A percentile compares a stretch with the other conserved stretches of the same genome.
These are phyloP conservation scores for Huntiella abstrusa DNA, from an alignment of 2,329 filamentous ascomycete genomes.

Conservation along the genomic window DNA sequence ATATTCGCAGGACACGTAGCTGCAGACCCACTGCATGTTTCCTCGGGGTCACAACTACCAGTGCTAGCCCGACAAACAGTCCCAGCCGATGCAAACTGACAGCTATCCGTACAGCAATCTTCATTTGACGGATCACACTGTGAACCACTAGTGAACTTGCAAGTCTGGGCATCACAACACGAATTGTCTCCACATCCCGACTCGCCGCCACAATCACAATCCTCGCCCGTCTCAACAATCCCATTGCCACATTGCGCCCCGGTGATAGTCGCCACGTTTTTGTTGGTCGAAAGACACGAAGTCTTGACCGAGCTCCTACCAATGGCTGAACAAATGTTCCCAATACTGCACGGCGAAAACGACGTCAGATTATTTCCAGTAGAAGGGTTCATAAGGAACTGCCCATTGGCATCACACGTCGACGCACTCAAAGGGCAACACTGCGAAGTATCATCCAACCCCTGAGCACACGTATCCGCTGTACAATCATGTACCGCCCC, in stretches of 20 bases:
- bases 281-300: conserved; percentile 68
- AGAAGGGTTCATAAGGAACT: conserved; percentile 92
- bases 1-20: conserved; percentile 58
- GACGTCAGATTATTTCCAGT: conserved; percentile 51
- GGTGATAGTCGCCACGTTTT: conserved; percentile 60
- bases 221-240: conserved; percentile 83
- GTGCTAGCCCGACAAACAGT: conserved; percentile 67
- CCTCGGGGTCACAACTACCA: conserved; percentile 67
- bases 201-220: conserved; percentile 83
- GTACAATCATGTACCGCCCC: conserved; percentile 91
- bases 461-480: conserved; percentile 42
- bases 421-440: conserved; percentile 61
- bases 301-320: conserved; percentile 58
- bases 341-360: conserved; percentile 79
- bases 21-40: conserved; percentile 57
- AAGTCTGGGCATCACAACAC: conserved; percentile 76
- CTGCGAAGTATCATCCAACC: conserved; percentile 30
- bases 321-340: conserved; percentile 83
- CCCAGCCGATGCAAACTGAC: conserved; percentile 45
- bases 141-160: conserved; percentile 58
- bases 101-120: conserved; percentile 53
- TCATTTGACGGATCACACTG: conserved; percentile 70
- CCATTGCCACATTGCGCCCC: conserved; percentile 87
- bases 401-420: conserved; percentile 55
- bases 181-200: conserved; percentile 50